Conservation (phyloP, 768 basidiomycete genomes). For the Tricholoma furcatifolium region DNA sequence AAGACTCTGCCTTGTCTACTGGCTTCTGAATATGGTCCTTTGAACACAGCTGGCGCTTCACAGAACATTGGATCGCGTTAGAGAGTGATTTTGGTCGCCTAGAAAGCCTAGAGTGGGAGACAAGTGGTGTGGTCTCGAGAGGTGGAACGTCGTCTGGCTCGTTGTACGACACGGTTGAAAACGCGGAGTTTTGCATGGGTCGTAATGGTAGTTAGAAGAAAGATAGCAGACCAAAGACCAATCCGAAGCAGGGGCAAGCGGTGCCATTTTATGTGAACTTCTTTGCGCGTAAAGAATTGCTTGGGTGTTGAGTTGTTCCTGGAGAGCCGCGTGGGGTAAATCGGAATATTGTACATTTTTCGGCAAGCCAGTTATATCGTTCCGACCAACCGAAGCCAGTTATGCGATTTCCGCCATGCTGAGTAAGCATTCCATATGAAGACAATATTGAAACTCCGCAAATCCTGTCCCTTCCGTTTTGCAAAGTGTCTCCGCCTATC, state of each 20-base stretch:
- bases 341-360: no score
- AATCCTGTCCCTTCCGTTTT: no score
- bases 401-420: no score
- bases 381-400: no score
- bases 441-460: no score
- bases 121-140: constrained; percentile 14
- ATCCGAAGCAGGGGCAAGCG: not conserved
- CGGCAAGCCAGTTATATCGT: no score
- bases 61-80: not conserved
- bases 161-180: not conserved
- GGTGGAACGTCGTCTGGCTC: not conserved
- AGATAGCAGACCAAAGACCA: not conserved
- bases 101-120: constrained; percentile 1
- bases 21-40: not conserved
- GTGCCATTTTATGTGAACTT: not conserved
- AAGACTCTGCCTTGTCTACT: not conserved
- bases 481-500: no score
- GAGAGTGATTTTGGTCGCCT: constrained; percentile 10
- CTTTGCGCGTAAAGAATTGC: no score
- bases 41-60: constrained; percentile 11
- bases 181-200: not conserved
- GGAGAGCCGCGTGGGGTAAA: no score
- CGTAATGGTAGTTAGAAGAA: not conserved
- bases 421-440: no score
- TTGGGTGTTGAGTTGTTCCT: no score